Evolutionary conservation across 2,329 filamentous ascomycete genomes (phyloP).

Genomic region (Penicillium sp.): DNA sequence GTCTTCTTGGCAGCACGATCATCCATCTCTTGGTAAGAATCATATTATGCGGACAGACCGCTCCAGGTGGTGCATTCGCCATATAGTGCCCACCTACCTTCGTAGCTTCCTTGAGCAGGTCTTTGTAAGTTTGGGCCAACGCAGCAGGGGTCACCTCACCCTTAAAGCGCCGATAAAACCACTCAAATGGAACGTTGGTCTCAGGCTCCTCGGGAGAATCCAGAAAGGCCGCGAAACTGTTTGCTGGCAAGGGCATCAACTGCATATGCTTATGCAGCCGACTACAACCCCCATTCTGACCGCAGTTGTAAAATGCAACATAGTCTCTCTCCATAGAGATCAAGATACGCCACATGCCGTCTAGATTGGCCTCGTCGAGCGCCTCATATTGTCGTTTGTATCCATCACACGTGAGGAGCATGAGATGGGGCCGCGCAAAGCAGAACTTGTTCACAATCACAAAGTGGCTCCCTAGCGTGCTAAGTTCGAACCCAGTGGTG

Average conservation of each 20-base stretch:
- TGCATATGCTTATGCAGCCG: not conserved
- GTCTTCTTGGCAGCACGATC: not conserved
- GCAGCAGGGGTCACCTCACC: not conserved
- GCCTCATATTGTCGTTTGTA: not conserved
- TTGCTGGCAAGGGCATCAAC: not conserved
- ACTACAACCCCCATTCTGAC: not conserved
- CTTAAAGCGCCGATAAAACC: not conserved
- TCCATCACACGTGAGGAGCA: not conserved
- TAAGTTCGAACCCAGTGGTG: not conserved
- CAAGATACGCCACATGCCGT: not conserved
- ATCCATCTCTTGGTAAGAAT: not conserved
- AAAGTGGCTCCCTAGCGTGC: not conserved
- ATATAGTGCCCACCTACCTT: not conserved
- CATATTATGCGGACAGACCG: not conserved
- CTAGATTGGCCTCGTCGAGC: not conserved
- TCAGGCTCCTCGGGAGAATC: not conserved
- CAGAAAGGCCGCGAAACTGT: not conserved
- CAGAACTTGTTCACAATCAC: not conserved
- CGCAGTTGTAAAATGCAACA: not conserved
- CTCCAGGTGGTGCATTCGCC: not conserved
- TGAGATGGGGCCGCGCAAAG: not conserved
- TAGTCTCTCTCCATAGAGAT: not conserved
- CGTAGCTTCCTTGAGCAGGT: not conserved
- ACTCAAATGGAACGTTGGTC: not conserved
- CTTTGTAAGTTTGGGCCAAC: not conserved